Conservation (phyloP, 129 eudicot genomes). For the Flaveria ramosissima region DNA sequence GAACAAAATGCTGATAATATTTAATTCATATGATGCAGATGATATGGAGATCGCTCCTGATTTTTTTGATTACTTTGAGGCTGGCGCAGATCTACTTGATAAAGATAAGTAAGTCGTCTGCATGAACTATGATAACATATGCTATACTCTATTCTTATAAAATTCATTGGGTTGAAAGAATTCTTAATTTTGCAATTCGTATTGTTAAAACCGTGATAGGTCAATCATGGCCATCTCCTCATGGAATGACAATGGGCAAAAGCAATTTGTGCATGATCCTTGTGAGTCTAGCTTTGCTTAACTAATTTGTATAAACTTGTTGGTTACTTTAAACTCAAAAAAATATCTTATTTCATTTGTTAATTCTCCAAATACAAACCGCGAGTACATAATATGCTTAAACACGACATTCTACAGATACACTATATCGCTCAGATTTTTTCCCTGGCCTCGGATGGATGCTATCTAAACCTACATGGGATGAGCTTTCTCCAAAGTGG, state of each 20-base stretch:
- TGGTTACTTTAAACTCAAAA: constrained; percentile 1
- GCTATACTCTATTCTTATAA: not conserved
- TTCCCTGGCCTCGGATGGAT: constrained; percentile 99
- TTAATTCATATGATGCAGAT: constrained; percentile 54
- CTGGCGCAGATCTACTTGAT: constrained; percentile 93
- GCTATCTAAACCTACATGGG: constrained; percentile 90
- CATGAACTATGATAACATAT: constrained; percentile 4
- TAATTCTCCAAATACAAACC: constrained; percentile 9
- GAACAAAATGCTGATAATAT: constrained; percentile 2
- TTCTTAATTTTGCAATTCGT: not conserved
- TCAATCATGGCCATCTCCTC: constrained; percentile 93
- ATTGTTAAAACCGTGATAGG: constrained; percentile 23
- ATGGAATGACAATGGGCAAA: constrained; percentile 99
- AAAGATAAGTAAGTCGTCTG: constrained; percentile 63
- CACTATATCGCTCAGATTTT: constrained; percentile 90
- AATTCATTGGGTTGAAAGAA: not conserved
- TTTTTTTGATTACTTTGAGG: constrained; percentile 92
- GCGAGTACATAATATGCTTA: not conserved
- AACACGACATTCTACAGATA: constrained; percentile 48
- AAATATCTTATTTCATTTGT: not conserved
- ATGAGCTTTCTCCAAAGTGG: constrained; percentile 98
- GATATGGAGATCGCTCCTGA: constrained; percentile 98
- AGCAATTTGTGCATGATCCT: constrained; percentile 93
- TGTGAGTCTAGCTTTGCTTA: constrained; percentile 55
- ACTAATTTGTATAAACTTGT: not conserved